These are phyloP conservation scores for Ramaria sp. DNA, from an alignment of 768 basidiomycete genomes.

Conservation along the genomic window DNA sequence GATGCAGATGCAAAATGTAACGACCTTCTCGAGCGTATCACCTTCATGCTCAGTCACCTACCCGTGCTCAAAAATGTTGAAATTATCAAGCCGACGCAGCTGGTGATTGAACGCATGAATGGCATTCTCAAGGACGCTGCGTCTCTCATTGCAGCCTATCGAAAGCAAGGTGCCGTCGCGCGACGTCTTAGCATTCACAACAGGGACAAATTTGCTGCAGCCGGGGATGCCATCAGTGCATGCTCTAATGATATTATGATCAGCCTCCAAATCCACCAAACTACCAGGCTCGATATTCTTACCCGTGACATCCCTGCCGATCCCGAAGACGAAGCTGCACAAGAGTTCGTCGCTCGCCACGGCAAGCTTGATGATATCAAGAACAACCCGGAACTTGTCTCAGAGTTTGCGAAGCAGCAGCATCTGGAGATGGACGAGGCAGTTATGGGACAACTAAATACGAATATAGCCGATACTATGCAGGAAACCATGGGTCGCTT, in stretches of 20 bases:
- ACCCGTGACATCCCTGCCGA: conserved; percentile 28
- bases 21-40: conserved; percentile 30
- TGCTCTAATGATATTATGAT: conserved; percentile 29
- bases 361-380: conserved; percentile 27
- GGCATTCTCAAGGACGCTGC: conserved; percentile 27
- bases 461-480: conserved; percentile 24
- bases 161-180: conserved; percentile 25
- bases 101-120: conserved; percentile 29
- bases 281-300: conserved; percentile 25
- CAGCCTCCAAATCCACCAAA: conserved; percentile 32
- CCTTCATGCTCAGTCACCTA: conserved; percentile 31
- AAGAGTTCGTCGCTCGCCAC: conserved; percentile 24
- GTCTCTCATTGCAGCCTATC: conserved; percentile 28
- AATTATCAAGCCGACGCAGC: conserved; percentile 23
- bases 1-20: conserved; percentile 30
- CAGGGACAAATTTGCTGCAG: conserved; percentile 25
- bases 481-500: conserved; percentile 22
- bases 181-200: conserved; percentile 27
- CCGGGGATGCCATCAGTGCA: conserved; percentile 22
- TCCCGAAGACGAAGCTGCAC: conserved; percentile 26
- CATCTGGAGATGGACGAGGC: conserved; percentile 27
- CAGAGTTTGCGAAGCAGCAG: conserved; percentile 27
- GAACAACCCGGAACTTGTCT: conserved; percentile 25
- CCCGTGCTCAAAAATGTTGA: conserved; percentile 24
- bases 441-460: conserved; percentile 29